phyloP scores from a whole-genome alignment of 75 land plant genomes.

The Selaginella moellendorffii region DNA sequence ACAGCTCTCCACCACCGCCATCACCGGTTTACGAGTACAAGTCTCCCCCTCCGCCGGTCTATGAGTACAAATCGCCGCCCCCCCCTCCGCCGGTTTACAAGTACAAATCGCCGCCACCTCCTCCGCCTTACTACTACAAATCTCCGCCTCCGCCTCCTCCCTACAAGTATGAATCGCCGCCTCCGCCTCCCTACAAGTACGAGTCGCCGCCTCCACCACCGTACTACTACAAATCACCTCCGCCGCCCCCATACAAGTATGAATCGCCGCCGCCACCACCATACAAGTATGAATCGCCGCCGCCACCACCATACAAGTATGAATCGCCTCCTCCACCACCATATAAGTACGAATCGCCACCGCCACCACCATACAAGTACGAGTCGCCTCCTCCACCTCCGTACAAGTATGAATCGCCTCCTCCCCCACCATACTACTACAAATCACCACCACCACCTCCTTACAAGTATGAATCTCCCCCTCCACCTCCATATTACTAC shows the following conservation, averaged over 20 bases:
- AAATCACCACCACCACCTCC: slow-evolving; percentile 1
- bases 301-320: slow-evolving; percentile 1
- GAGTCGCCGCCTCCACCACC: not conserved
- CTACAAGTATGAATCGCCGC: not conserved
- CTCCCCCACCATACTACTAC: not conserved
- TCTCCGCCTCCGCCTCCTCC: not conserved
- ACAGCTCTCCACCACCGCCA: not conserved
- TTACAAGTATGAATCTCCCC: slow-evolving; percentile 3
- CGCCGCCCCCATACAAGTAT: not conserved
- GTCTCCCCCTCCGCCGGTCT: not conserved
- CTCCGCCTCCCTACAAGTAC: not conserved
- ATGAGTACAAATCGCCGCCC: not conserved
- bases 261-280: not conserved
- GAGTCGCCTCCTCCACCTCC: slow-evolving; percentile 3
- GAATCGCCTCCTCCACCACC: not conserved
- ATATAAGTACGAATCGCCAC: slow-evolving; percentile 1
- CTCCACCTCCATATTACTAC: slow-evolving; percentile 4
- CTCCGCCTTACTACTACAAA: not conserved
- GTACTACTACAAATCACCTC: not conserved
- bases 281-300: slow-evolving; percentile 5
- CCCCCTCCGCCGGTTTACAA: not conserved
- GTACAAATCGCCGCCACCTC: not conserved
- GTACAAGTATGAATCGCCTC: slow-evolving; percentile 9
- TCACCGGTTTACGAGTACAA: not conserved
- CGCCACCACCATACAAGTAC: not conserved